Evolutionary conservation across 2,329 filamentous ascomycete species (phyloP).

Genomic region (Didymella arachidicola): DNA sequence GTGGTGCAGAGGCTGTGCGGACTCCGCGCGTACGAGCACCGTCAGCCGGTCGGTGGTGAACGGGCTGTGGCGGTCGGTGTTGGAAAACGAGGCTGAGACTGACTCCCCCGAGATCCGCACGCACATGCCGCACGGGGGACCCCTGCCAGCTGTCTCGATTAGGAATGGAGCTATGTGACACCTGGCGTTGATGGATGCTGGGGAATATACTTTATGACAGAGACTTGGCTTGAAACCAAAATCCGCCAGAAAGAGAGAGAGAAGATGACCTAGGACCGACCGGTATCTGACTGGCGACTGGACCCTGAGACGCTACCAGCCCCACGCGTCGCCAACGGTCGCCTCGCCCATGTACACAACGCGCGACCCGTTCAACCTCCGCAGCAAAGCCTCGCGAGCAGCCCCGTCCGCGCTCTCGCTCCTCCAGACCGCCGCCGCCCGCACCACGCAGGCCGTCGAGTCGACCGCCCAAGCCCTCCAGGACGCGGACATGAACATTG

Average conservation of each 20-base stretch:
- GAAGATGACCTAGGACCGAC: not conserved
- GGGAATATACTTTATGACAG: not conserved
- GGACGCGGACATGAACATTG: constrained; percentile 53
- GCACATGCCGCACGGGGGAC: constrained; percentile 12
- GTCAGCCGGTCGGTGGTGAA: constrained; percentile 13
- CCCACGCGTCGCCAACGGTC: constrained; percentile 13
- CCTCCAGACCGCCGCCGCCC: constrained; percentile 43
- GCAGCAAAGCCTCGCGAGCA: constrained; percentile 42
- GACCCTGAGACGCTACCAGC: constrained; percentile 20
- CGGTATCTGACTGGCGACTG: constrained; percentile 8
- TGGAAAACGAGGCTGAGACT: no score
- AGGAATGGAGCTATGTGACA: constrained; percentile 34
- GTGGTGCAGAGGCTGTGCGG: constrained; percentile 14
- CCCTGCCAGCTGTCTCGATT: constrained; percentile 32
- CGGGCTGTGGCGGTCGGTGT: constrained; percentile 6
- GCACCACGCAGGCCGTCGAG: constrained; percentile 30
- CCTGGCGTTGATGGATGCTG: constrained; percentile 22
- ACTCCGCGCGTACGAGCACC: constrained; percentile 1
- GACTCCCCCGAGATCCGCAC: constrained; percentile 20
- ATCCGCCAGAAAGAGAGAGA: not conserved
- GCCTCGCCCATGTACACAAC: constrained; percentile 51
- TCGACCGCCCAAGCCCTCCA: constrained; percentile 36
- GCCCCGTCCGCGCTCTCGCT: constrained; percentile 41
- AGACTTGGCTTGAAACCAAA: no score
- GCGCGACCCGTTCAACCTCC: constrained; percentile 57